These are phyloP conservation scores for Ceriops zippeliana DNA, from an alignment of 345 rosid species.

Conservation along the genomic window DNA sequence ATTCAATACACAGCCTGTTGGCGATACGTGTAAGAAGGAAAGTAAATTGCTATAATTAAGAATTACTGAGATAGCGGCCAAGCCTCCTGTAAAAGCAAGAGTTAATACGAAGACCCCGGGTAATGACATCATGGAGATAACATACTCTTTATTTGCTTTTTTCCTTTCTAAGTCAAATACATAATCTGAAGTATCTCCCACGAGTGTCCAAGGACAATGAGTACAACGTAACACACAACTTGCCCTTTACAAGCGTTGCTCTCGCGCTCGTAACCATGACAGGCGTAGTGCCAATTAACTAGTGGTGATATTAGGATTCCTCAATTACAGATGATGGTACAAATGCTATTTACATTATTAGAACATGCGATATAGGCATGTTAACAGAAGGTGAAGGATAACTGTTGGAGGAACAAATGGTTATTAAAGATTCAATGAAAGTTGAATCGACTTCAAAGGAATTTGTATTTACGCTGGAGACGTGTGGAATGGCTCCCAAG, in stretches of 20 bases:
- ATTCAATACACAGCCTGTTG: too few species aligned
- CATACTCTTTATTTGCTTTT: too few species aligned
- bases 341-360: conserved; percentile 9
- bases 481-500: neutral
- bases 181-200: too few species aligned
- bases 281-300: neutral
- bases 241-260: neutral
- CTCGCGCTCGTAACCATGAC: neutral
- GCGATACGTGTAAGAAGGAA: too few species aligned
- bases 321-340: neutral
- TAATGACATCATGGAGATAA: too few species aligned
- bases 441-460: neutral
- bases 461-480: neutral
- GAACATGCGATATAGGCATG: conserved; percentile 2
- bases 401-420: neutral
- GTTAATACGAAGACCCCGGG: too few species aligned
- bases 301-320: neutral
- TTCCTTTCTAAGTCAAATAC: too few species aligned
- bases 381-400: conserved; percentile 2
- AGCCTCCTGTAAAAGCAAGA: too few species aligned
- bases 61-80: too few species aligned
- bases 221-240: neutral
- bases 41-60: too few species aligned
- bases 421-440: conserved; percentile 3
- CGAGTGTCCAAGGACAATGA: neutral